phyloP scores from a whole-genome alignment of 768 basidiomycete species.

The Leccinum broughii region DNA sequence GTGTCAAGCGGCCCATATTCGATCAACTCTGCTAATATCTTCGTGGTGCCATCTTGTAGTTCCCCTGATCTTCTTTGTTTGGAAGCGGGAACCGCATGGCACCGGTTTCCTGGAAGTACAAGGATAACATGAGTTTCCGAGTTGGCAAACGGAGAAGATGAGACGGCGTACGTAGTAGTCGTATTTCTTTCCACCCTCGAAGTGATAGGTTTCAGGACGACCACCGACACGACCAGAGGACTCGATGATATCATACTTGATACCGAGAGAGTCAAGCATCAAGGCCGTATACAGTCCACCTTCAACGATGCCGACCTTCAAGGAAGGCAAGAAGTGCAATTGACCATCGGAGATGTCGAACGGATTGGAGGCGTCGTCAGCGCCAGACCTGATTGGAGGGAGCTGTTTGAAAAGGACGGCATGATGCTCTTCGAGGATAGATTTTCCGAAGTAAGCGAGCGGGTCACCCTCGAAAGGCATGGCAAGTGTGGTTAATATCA shows the following conservation, averaged over 20 bases:
- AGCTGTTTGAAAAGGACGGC: conserved; percentile 6
- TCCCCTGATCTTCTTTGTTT: conserved; percentile 12
- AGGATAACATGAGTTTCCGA: neutral
- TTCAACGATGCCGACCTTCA: conserved; percentile 22
- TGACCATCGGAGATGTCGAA: neutral
- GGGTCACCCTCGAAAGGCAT: conserved; percentile 22
- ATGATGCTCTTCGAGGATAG: conserved; percentile 17
- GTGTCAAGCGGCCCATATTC: conserved; percentile 28
- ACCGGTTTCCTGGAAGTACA: conserved; percentile 34
- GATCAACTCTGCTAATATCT: conserved; percentile 33
- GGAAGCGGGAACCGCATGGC: conserved; percentile 41
- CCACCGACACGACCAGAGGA: conserved; percentile 42
- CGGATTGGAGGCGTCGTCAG: neutral
- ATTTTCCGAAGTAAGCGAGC: conserved; percentile 15
- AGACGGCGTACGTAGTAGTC: conserved; percentile 38
- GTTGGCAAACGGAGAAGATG: neutral
- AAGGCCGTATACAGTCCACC: conserved; percentile 44
- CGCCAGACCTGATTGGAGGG: neutral
- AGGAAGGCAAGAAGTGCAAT: conserved; percentile 1
- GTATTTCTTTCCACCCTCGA: conserved; percentile 30
- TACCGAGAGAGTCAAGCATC: conserved; percentile 43
- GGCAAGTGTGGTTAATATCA: neutral
- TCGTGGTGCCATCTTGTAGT: conserved; percentile 31
- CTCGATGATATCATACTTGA: conserved; percentile 49
- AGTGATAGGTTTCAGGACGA: conserved; percentile 45